Conservation (phyloP, 257 asterid species). For the Solanum paucissectum region DNA sequence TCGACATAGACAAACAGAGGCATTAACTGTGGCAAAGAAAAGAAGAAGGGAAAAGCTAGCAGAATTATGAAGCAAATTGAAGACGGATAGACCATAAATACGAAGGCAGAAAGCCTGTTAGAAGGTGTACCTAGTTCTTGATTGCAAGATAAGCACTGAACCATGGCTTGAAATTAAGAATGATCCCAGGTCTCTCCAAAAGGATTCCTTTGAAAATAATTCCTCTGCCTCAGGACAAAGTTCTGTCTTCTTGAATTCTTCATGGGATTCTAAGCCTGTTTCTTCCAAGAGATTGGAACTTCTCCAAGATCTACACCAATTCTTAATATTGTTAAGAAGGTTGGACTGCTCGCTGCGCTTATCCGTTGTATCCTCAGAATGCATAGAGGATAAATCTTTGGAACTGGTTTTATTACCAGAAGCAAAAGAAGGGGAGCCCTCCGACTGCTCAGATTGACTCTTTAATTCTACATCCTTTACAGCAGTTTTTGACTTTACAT, state of each 20-base stretch:
- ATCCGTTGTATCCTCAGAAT: constrained; percentile 10
- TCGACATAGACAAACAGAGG: background rate
- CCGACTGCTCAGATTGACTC: constrained; percentile 8
- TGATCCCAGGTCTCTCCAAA: constrained; percentile 58
- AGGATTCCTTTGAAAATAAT: constrained; percentile 36
- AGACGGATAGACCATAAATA: background rate
- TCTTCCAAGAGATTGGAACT: constrained; percentile 13
- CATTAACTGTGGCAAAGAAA: background rate
- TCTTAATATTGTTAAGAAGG: constrained; percentile 12
- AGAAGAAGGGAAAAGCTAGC: background rate
- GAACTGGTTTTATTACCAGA: constrained; percentile 22
- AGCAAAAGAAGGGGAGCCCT: constrained; percentile 26
- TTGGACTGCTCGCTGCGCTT: constrained; percentile 13
- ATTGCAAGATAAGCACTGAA: constrained; percentile 31
- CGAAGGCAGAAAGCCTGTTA: background rate
- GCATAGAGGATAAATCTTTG: constrained; percentile 4
- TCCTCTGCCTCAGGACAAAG: constrained; percentile 13
- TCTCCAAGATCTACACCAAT: constrained; percentile 36
- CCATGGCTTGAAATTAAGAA: constrained; percentile 42
- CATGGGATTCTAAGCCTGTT: constrained; percentile 13
- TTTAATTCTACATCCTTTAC: constrained; percentile 11
- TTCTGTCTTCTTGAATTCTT: constrained; percentile 8
- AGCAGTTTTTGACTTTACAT: constrained; percentile 9
- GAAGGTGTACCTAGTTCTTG: constrained; percentile 51
- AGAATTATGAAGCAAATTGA: background rate